Evolutionary conservation across 2,329 filamentous ascomycete species (phyloP), one percentile per base, ranked within the genome.

Genomic region (Cordyceps tenuipes): DNA sequence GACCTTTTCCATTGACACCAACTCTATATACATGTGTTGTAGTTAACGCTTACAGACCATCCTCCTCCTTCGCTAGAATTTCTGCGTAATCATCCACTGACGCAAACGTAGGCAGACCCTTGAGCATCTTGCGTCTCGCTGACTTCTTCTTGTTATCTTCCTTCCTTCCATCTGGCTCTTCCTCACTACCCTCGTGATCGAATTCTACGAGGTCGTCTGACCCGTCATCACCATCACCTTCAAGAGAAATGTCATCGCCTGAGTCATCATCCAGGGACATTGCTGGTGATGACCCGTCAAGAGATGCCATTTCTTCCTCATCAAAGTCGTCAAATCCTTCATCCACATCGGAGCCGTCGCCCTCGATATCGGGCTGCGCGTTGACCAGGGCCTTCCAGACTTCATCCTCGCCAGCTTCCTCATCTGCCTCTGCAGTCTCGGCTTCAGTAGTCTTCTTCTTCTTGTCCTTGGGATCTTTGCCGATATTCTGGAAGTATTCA

Each of bases 11-110:
- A 51, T 49, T 13, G 29, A 31, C 9, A 49, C 21, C 15, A 49
- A 49, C 8, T 2, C n/a, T 55, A 51, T 53, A 52, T 57, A 54
- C 52, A 50, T 29, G 36, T 56, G 52, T 36, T 53, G 41, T 39
- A 47, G 8, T 21, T n/a, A n/a, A n/a, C 34, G 17, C 62, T 50
- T 69, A 72, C 62, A 70, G 65, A 61, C 75, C 75, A 19, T 85
- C 85, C 63, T 86, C 85, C 56, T 94, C 90, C 64, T 84, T 82
- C 4, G 80, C 89, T 71, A 96, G 75, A 76, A 96, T 81, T 67
- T 88, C 89, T 17, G 91, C 93, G 73, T 97, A 99, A 71, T 97
- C 94, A 59, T 97, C 94, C 36, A 82, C 88, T 36, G 90, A 95
- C 21, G 95, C 94, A 77, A 99, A 99, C 41, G 86, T 95, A 7